These are phyloP conservation scores for Aristolochia californica DNA, from an alignment of 164 flowering plant genomes.

Conservation along the genomic window DNA sequence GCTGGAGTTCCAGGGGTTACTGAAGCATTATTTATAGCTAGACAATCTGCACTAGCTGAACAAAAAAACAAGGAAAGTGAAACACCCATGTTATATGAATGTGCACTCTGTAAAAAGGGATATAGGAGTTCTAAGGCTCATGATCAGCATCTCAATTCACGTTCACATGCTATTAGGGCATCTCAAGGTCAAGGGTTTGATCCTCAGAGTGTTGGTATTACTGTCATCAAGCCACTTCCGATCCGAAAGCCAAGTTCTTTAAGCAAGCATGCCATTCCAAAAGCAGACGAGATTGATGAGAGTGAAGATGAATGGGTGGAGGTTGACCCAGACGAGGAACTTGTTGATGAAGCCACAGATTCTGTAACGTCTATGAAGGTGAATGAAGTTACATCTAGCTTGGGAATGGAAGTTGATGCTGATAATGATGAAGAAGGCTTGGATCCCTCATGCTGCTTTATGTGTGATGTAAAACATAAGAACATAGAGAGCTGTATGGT, in stretches of 20 bases:
- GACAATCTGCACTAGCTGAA: slow-evolving; percentile 71
- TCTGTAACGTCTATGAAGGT: slow-evolving; percentile 35
- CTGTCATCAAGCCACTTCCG: slow-evolving; percentile 60
- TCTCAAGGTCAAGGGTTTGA: slow-evolving; percentile 32
- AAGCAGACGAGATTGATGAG: slow-evolving; percentile 26
- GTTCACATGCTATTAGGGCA: slow-evolving; percentile 48
- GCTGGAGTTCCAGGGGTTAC: slow-evolving; percentile 98
- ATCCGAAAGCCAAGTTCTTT: slow-evolving; percentile 20
- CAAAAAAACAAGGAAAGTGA: slow-evolving; percentile 46
- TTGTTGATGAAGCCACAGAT: slow-evolving; percentile 32
- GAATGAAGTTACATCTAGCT: slow-evolving; percentile 13
- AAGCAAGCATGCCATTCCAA: slow-evolving; percentile 13
- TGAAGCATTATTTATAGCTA: slow-evolving; percentile 71
- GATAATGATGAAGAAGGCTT: slow-evolving; percentile 35
- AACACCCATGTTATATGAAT: slow-evolving; percentile 71
- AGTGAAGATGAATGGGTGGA: slow-evolving; percentile 87
- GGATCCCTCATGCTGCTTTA: slow-evolving; percentile 80
- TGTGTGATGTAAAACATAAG: slow-evolving; percentile 68
- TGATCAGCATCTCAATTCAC: slow-evolving; percentile 77
- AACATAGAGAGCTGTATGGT: slow-evolving; percentile 71
- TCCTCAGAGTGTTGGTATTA: slow-evolving; percentile 16
- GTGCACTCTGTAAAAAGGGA: slow-evolving; percentile 68
- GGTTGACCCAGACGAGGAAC: slow-evolving; percentile 55
- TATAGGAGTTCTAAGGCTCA: slow-evolving; percentile 88
- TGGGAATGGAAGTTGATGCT: slow-evolving; percentile 16